Base-by-base conservation (phyloP, 768 basidiomycete genomes). In the Panaeolus cyanescens region DNA sequence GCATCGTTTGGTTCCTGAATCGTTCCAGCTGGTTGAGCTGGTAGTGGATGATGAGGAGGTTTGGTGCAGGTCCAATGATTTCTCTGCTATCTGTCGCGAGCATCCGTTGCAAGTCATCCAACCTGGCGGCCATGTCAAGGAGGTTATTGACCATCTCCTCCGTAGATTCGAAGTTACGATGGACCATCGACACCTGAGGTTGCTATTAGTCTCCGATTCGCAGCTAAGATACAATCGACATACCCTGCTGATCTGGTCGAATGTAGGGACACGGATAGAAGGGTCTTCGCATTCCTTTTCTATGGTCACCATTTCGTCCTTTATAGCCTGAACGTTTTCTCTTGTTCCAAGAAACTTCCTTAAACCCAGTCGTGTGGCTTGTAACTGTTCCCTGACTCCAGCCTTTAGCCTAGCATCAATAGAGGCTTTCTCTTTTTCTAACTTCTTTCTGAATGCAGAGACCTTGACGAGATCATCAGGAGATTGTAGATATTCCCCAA, bases 61-160 rank as follows among this genome's bases (percentile, higher is more conserved):
- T 94, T 4, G 89, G 88, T 4, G 94, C 90, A 17, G 95, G 90
- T 1, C 95, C 95, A 39, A 90, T 75, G n/a, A 93, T 89, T 67
- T 94, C 86, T 59, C 83, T 75, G 58, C 85, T 85, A 71, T 96
- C 95, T 2, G 80, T 77, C 31, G 83, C 84, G 32, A 99, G 85
- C 81, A 96, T 85, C 30, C 83, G 82, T 67, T 94, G 88, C 45
- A 99, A 80, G 62, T 85, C 75, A 65, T 91, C 88, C 15, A 99
- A 85, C 70, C 91, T 90, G 22, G 88, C 80, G 65, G 90, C 89
- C 93, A 99, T 97, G 56, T 92, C 91, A n/a, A 93, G 80, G 39
- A 99, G 83, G 69, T 96, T 96, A 66, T 89, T 88, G 65, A 98
- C 91, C 88, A 97, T 96, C 65, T 96, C 95, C 71, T 96, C 93